phyloP scores from a whole-genome alignment of 768 basidiomycete species.

The Pholiota conissans region DNA sequence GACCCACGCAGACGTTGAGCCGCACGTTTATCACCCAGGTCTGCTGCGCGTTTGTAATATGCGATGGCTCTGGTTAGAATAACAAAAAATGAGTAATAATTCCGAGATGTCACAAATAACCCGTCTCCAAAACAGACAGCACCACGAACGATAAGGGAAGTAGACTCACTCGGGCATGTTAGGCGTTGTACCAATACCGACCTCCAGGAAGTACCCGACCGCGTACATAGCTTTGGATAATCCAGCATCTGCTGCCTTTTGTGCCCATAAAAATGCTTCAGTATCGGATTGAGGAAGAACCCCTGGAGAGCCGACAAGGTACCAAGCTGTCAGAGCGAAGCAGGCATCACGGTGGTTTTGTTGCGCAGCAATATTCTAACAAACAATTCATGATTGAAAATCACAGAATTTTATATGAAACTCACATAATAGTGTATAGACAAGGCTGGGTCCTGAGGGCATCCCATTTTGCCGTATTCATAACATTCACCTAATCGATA shows the following conservation, averaged over 20 bases:
- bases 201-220: slow-evolving; percentile 95
- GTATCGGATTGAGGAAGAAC: slow-evolving; percentile 98
- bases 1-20: slow-evolving; percentile 74
- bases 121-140: not conserved
- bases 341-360: slow-evolving; percentile 97
- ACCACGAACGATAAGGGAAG: slow-evolving; percentile 4
- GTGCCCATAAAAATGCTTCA: slow-evolving; percentile 97
- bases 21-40: slow-evolving; percentile 93
- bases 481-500: slow-evolving; percentile 97
- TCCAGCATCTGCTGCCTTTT: slow-evolving; percentile 90
- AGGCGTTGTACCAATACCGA: slow-evolving; percentile 80
- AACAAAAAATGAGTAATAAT: slow-evolving; percentile 8
- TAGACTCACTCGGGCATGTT: slow-evolving; percentile 64
- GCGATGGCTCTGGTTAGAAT: slow-evolving; percentile 51
- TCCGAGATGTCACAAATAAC: slow-evolving; percentile 7
- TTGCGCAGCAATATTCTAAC: slow-evolving; percentile 94
- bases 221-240: slow-evolving; percentile 97
- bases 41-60: slow-evolving; percentile 91
- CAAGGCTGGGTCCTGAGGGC: slow-evolving; percentile 94
- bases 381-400: slow-evolving; percentile 11
- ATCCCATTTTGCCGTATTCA: slow-evolving; percentile 98
- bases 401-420: slow-evolving; percentile 17
- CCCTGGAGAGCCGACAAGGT: slow-evolving; percentile 96
- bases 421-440: slow-evolving; percentile 98
- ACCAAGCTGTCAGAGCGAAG: slow-evolving; percentile 98